Conservation (phyloP, 768 basidiomycete species). For the Tricholoma furcatifolium region DNA sequence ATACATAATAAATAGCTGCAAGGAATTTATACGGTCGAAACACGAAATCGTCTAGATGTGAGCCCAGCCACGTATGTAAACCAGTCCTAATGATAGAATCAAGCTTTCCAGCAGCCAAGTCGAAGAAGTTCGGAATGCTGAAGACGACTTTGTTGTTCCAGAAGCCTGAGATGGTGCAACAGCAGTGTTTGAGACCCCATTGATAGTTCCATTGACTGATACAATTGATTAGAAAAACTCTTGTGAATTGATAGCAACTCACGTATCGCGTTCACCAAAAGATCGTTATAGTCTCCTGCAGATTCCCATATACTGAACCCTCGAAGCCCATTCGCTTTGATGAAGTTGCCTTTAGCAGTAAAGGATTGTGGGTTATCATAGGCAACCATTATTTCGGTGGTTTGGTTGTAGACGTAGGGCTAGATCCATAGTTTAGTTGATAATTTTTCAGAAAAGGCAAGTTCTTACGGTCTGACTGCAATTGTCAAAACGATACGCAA, state of each 20-base stretch:
- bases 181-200: not conserved
- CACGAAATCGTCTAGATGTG: not conserved
- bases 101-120: not conserved
- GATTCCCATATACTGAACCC: conserved; percentile 78
- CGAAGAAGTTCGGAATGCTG: not conserved
- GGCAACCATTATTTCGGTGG: conserved; percentile 55
- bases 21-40: not conserved
- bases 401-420: conserved; percentile 67
- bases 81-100: conserved; percentile 16
- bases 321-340: conserved; percentile 48
- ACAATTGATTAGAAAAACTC: not conserved
- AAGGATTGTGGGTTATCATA: conserved; percentile 67
- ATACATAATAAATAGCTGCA: too few relatives aligned
- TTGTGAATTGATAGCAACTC: not conserved
- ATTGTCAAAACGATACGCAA: conserved; percentile 53
- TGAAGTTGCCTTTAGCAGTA: conserved; percentile 58
- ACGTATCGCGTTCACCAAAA: conserved; percentile 50
- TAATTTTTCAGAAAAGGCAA: not conserved
- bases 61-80: conserved; percentile 14
- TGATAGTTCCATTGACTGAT: conserved; percentile 11
- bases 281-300: conserved; percentile 61
- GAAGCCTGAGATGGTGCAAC: conserved; percentile 2
- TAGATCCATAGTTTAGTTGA: conserved; percentile 25
- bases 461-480: conserved; percentile 72
- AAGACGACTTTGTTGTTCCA: conserved; percentile 2